Base-by-base conservation (phyloP, 1,284 basidiomycete genomes). In the Ustilago loliicola region DNA sequence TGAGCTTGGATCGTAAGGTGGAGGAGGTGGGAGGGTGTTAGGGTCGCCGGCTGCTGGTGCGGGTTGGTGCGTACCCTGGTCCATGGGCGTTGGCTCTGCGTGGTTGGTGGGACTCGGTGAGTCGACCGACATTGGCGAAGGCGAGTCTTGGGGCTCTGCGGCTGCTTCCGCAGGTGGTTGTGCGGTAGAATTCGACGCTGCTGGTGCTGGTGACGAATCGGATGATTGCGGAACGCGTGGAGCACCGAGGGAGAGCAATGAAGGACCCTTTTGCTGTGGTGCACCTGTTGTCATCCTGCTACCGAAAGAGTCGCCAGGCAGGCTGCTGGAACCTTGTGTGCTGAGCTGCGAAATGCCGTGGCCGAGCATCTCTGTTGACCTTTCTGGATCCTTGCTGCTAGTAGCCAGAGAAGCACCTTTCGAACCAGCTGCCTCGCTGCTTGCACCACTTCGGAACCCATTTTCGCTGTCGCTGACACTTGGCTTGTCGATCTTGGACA, bases 191-290 rank as follows among this genome's bases (percentile, higher is more conserved):
- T 32, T 34, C 23, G 51, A 55, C 2, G 56, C 58, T 13, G 57
- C 32, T 45, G 36, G 6, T 38, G 70, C 42, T 59, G 66, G 15
- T 23, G 64, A 32, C 11, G 67, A 21, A 15, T 61, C 60, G 15
- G 57, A 40, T 38, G 61, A 50, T 42, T 73, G 75, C 8, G 75
- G 64, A 2, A 63, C 29, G 11, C 72, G 76, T 23, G 72, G 76
- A 27, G 73, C 73, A 30, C 73, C 73, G 82, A 94, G 93, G 0
- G 93, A 92, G 9, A 96, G 89, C 23, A 96, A 87, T 1, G 93
- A 95, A 0, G 93, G 93, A 0, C 93, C 94, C 42, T 89, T 88
- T 40, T 87, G 81, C 64, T 80, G 73, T 1, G 82, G 88, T 73
- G 70, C 88, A 72, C 61, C 83, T 77, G 72, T 88, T 71, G 45